phyloP scores from a whole-genome alignment of 257 asterid species.

The Leonotis leonurus region DNA sequence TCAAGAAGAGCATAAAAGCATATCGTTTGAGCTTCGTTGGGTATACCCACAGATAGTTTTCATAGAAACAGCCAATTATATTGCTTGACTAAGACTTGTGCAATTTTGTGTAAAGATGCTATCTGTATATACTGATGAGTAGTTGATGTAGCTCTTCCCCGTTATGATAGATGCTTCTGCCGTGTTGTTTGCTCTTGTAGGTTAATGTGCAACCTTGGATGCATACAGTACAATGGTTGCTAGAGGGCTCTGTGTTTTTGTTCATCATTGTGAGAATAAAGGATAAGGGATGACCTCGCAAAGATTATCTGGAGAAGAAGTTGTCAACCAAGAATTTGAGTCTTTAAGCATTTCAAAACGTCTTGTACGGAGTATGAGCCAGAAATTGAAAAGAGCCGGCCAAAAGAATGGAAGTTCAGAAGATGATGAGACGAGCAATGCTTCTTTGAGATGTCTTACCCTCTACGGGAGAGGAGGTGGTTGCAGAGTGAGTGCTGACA shows the following conservation, averaged over 20 bases:
- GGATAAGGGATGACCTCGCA: slow-evolving; percentile 33
- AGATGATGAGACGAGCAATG: slow-evolving; percentile 47
- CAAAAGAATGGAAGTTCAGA: slow-evolving; percentile 40
- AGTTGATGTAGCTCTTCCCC: neutral
- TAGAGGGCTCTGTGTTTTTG: slow-evolving; percentile 14
- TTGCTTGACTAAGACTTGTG: neutral
- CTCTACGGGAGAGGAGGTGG: slow-evolving; percentile 82
- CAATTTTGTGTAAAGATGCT: neutral
- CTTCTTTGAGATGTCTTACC: slow-evolving; percentile 71
- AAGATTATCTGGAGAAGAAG: slow-evolving; percentile 39
- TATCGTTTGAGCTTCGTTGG: neutral
- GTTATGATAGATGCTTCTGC: neutral
- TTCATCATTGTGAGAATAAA: slow-evolving; percentile 15
- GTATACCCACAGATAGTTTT: neutral
- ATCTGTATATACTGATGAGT: neutral
- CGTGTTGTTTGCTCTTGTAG: slow-evolving; percentile 20
- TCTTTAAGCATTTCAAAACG: slow-evolving; percentile 60
- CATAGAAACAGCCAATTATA: neutral
- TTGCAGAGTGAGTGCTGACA: slow-evolving; percentile 90
- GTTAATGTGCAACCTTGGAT: slow-evolving; percentile 7
- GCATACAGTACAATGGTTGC: neutral
- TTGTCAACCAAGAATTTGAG: slow-evolving; percentile 39
- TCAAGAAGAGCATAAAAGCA: neutral
- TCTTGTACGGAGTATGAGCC: slow-evolving; percentile 73
- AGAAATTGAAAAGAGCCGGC: slow-evolving; percentile 58